Base-by-base conservation (phyloP, 768 basidiomycete genomes). In the Hypholoma fasciculare region DNA sequence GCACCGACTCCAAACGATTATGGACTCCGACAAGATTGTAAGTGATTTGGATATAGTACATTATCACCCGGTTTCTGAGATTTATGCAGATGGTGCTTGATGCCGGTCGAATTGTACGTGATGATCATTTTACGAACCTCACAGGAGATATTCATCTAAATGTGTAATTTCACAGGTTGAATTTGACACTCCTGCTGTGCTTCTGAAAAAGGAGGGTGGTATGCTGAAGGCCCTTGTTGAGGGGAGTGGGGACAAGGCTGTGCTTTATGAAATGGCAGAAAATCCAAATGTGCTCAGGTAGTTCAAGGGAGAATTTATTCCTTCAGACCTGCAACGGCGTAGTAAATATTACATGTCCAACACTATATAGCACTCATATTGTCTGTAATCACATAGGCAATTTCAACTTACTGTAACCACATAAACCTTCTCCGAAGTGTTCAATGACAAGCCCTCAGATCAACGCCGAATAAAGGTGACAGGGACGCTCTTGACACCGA, bases 1-100 rank as follows among this genome's bases (percentile, higher is more conserved):
- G 4, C 89, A 90, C 71, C 74, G 86, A 38, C 75, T 88, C 13
- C 80, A 82, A 60, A 88, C 87, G 0, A 82, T 88, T 51, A 83
- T 88, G 66, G 83, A 90, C 69, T 77, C 86, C 69, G 80, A 82
- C 74, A 78, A 74, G 59, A 76, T 80, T 61, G 76, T 80, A 53
- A 56, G 76, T 40, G 20, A 6, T 48, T 38, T 51, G 13, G 26
- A 13, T 5, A 11, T 17, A 17, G 16, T 17, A 26, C n/a, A n/a
- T 6, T 4, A 38, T 7, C 17, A 17, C 16, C 23, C 20, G 16
- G 16, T 27, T 26, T 49, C 37, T n/a, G 3, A 16, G n/a, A 39
- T 5, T 40, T 19, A 4, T 11, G 39, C 17, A 56, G 55, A 56
- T 56, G 39, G 55, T 56, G 13, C 47, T 56, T 4, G 55, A 56